Base-by-base conservation (phyloP, 2,329 filamentous ascomycete genomes). In the Verticillium dahliae region DNA sequence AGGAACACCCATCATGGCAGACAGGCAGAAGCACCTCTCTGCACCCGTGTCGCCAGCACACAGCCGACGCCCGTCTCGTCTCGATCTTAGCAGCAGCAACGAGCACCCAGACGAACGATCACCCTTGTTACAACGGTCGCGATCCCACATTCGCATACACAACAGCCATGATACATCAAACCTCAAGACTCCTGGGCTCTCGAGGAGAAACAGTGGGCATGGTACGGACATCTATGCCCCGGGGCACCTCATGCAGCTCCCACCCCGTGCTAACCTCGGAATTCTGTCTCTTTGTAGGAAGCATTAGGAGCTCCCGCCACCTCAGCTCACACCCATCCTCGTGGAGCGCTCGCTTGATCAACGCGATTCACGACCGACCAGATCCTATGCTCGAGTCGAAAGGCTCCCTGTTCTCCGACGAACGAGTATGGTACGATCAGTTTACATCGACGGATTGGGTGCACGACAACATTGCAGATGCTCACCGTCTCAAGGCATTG, bases 361-460 rank as follows among this genome's bases (percentile, higher is more conserved):
- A 82, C 63, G 88, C 85, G 60, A 78, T 90, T 61, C 79, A 76
- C 62, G 87, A 83, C 69, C 78, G 81, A 65, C 83, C 81, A 68
- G 80, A 83, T 35, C 82, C 81, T 63, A 77, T 88, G 75, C 74
- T 81, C 64, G 86, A 89, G 65, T 88, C 87, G 57, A 90, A 88
- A 69, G 78, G 81, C 38, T 88, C 86, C 4, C 76, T 90, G 10
- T 88, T 86, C 68, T 80, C 88, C 58, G 91, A 97, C 70, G 92
- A 98, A 67, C 88, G 95, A 63, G 90, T 96, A 10, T 98, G 95
- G 95, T 98, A 98, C 76, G 95, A 99, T 78, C 95, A 99, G 75
- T 97, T 97, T 71, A 97, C 92, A 6, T 96, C 91, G 6, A 97
- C 92, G 61, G 94, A 99, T 74, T 99, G 95, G 95, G 93, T 99